Evolutionary conservation across 2,329 filamentous ascomycete genomes (phyloP), one percentile per base, ranked within the genome.

Genomic region (Alternaria ventricosa): DNA sequence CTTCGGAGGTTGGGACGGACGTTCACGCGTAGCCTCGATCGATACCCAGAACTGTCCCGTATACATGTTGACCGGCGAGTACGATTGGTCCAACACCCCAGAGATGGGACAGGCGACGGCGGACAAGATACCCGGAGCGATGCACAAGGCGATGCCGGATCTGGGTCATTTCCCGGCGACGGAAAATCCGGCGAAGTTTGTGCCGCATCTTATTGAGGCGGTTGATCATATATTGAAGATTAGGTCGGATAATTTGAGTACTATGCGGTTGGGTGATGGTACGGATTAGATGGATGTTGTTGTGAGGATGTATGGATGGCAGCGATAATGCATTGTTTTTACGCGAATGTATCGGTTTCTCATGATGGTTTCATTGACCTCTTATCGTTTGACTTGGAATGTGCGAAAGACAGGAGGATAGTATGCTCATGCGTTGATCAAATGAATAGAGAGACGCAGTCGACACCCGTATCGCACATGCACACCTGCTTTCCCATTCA

Each of bases 31-130:
- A 36, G 71, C 75, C 0, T 73, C 72, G 8, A 85, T 86, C 70
- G 80, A 86, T 64, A 83, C 81, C 4, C 82, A 83, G 64, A 80
- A 77, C 60, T 86, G 84, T 60, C 84, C 84, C 3, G 82, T 85
- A 2, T 85, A 81, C 72, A 85, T 85, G 82, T 75, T 86, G 30
- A 85, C 83, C 0, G 84, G 84, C 55, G 81, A 86, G 77, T 78
- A 87, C 66, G 82, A 84, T 65, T 83, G 81, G 81, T 79, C 74
- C n/a, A 84, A 82, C 61, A 84, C 83, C 1, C 82, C 82, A 3
- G 80, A 78, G 20, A 83, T 84, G 82, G 75, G 76, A 18, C 80
- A 84, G 61, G 79, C 79, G 44, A 84, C 82, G 2, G 82, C 82
- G 22, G 80, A 83, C 54, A 84, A 84, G 77, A 84, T 84, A 36